Percentiles rank a stretch among this genome's conserved stretches.
These are phyloP conservation scores for Bolboschoenoplectus hybrid DNA, from an alignment of 202 grass and related monocot species.

Conservation along the genomic window DNA sequence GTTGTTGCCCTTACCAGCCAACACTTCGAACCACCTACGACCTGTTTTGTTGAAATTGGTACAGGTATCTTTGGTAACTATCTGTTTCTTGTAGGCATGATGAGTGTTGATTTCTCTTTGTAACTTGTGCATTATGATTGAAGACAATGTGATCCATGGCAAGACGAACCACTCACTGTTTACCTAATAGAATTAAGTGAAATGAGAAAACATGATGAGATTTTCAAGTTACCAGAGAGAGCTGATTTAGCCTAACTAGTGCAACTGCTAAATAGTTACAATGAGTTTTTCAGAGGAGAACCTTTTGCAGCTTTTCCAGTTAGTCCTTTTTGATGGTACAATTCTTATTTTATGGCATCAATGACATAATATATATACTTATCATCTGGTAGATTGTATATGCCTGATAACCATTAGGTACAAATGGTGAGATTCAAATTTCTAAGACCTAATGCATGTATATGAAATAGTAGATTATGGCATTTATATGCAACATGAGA, in stretches of 20 bases:
- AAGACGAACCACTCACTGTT: conserved; percentile 56
- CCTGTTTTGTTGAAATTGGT: background rate
- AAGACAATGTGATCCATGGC: conserved; percentile 53
- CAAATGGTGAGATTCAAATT: too few species aligned
- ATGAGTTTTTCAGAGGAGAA: background rate
- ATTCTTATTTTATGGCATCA: too few species aligned
- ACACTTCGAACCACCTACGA: background rate
- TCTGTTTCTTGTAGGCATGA: background rate
- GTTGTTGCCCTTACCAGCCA: background rate
- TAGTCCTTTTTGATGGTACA: background rate
- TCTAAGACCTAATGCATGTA: too few species aligned
- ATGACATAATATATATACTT: too few species aligned
- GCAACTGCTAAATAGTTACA: background rate
- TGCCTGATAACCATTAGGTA: too few species aligned
- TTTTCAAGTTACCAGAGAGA: background rate
- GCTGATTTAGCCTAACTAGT: background rate
- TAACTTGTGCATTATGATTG: conserved; percentile 43
- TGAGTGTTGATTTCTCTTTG: conserved; percentile 20
- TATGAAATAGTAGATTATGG: too few species aligned
- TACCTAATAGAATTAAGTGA: background rate
- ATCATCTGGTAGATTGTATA: too few species aligned
- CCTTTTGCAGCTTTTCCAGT: background rate
- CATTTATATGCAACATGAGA: too few species aligned
- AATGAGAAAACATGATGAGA: background rate
- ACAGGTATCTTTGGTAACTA: background rate